These are phyloP conservation scores for Microcyclospora tardicrescens DNA, from an alignment of 2,329 filamentous ascomycete species.

Conservation along the genomic window DNA sequence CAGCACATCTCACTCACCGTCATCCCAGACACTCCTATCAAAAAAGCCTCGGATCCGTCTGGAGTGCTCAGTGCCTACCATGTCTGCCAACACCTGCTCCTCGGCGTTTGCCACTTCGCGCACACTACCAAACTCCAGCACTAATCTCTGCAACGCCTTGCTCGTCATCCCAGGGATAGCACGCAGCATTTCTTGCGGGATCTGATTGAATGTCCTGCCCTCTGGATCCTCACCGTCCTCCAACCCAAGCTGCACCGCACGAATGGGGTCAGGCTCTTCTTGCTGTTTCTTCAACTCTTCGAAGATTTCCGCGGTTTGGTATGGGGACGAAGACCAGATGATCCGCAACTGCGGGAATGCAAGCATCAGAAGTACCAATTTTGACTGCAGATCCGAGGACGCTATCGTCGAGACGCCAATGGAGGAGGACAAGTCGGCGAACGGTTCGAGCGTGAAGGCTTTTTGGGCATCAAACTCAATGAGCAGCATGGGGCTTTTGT, in stretches of 20 bases:
- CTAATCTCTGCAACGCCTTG: constrained; percentile 61
- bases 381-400: constrained; percentile 70
- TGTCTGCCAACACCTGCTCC: constrained; percentile 54
- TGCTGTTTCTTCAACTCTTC: constrained; percentile 82
- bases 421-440: constrained; percentile 42
- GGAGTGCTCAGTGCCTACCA: constrained; percentile 68
- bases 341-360: constrained; percentile 82
- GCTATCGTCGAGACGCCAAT: constrained; percentile 32
- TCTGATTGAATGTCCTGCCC: constrained; percentile 52
- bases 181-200: constrained; percentile 81
- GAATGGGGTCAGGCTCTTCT: constrained; percentile 78
- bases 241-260: constrained; percentile 71
- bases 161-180: constrained; percentile 73
- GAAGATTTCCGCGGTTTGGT: constrained; percentile 96
- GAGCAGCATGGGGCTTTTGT: constrained; percentile 76
- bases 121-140: constrained; percentile 61
- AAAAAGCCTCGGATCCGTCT: constrained; percentile 74
- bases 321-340: constrained; percentile 86
- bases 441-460: constrained; percentile 72
- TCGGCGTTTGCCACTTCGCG: constrained; percentile 75
- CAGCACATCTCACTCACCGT: constrained; percentile 16
- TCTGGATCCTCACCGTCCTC: constrained; percentile 35
- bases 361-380: constrained; percentile 81
- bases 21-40: constrained; percentile 47
- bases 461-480: constrained; percentile 98